Evolutionary conservation across 2,329 filamentous ascomycete genomes (phyloP), one percentile per base, ranked within the genome.

Genomic region (Alternaria dauci): DNA sequence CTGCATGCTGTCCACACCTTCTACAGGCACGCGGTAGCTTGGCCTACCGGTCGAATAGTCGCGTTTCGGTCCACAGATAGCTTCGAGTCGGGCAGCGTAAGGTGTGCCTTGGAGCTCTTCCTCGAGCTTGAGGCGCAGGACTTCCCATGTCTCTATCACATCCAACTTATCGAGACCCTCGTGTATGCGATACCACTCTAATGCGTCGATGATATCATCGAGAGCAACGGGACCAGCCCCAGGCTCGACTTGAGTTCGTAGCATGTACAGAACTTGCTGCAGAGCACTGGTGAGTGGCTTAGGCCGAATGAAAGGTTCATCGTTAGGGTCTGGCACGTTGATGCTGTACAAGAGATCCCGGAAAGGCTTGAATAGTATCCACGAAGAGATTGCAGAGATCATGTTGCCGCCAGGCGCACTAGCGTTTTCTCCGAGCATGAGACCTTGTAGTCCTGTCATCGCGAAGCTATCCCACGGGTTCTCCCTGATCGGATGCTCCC

Each of bases 321-420:
- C 75, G 25, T 81, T 75, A 54, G 83, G 81, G 58, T 83, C 79
- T n/a, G 83, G 76, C 4, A 82, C 75, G 61, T 82, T 73, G 39
- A 83, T 76, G 7, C 75, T 76, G 68, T 87, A 86, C 30, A 89
- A 77, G 26, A 88, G 77, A 41, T 84, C 78, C 61, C 86, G 82
- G 70, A 89, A 85, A 0, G 87, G 87, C n/a, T 81, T 82, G 59
- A 88, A 81, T 56, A 88, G 82, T 60, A 89, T 76, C 83, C 84
- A 87, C 1, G 86, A 81, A 2, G 85, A 83, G n/a, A 89, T 68
- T 0, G 85, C 84, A 23, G 86, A 86, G 8, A 87, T 79, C 55
- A 82, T 68, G 59, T 81, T 79, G 1, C 78, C 78, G 18, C 74
- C 78, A n/a, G 75, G 72, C 46, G 71, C 65, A 55, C 67, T 72